A percentile compares a stretch with the other conserved stretches of the same genome.
phyloP scores from a whole-genome alignment of 257 asterid species.

The Verbena officinalis region DNA sequence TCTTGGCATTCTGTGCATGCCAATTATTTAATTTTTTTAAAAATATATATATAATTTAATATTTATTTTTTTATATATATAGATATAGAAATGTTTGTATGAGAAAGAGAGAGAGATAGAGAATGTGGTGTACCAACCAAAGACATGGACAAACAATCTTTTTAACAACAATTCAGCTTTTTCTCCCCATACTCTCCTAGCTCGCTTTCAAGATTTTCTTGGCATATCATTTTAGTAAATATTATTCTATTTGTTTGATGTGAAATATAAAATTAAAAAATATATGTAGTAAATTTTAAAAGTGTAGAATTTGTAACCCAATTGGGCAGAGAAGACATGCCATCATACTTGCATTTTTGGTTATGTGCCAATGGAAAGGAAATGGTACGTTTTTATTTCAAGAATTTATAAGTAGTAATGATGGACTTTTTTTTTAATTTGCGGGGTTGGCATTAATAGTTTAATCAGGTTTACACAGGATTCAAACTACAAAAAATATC shows the following conservation, averaged over 20 bases:
- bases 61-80: not conserved
- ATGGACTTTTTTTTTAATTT: too few species aligned
- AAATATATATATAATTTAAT: not conserved
- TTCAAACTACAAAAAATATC: too few species aligned
- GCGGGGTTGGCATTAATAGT: too few species aligned
- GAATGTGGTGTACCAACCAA: conserved; percentile 41
- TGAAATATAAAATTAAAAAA: not conserved
- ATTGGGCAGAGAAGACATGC: not conserved
- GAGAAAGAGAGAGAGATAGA: conserved; percentile 2
- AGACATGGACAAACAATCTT: conserved; percentile 37
- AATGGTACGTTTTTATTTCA: not conserved
- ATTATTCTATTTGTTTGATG: not conserved
- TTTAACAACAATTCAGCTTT: conserved; percentile 28
- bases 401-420: too few species aligned
- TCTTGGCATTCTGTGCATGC: conserved; percentile 58
- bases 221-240: too few species aligned
- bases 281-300: too few species aligned
- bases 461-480: too few species aligned
- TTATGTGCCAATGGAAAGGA: not conserved
- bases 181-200: conserved; percentile 1
- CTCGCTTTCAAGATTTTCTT: not conserved
- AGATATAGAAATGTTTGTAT: not conserved
- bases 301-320: too few species aligned
- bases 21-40: conserved; percentile 11
- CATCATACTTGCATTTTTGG: not conserved